Conservation (phyloP, 2,329 filamentous ascomycete species). For the Sphaceloma murrayae region DNA sequence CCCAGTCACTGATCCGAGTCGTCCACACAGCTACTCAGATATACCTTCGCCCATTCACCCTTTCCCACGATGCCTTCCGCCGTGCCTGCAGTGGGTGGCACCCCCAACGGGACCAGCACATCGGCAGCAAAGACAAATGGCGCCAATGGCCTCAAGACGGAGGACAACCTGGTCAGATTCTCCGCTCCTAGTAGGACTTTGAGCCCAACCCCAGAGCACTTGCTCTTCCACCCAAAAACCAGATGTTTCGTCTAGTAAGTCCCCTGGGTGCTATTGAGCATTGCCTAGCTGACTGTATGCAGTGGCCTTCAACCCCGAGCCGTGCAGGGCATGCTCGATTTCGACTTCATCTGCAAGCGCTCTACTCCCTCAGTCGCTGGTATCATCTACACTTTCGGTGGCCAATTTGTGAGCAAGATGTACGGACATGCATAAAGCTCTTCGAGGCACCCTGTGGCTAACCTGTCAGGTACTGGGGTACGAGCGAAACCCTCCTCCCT, state of each 20-base stretch:
- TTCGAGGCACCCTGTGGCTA: background rate
- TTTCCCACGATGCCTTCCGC: constrained; percentile 36
- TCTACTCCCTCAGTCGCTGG: constrained; percentile 90
- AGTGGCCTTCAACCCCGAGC: constrained; percentile 85
- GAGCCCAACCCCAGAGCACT: constrained; percentile 78
- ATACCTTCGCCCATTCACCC: background rate
- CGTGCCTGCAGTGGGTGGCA: constrained; percentile 24
- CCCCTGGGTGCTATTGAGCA: constrained; percentile 29
- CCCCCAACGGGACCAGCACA: constrained; percentile 22
- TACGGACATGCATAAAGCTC: constrained; percentile 25
- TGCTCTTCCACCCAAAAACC: constrained; percentile 98
- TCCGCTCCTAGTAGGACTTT: constrained; percentile 81
- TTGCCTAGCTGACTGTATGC: constrained; percentile 26
- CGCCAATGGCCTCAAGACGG: constrained; percentile 42
- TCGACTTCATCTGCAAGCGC: constrained; percentile 99
- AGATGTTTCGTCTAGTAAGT: constrained; percentile 98
- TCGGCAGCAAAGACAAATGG: constrained; percentile 24
- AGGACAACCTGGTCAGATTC: constrained; percentile 95
- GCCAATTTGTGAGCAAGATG: constrained; percentile 99
- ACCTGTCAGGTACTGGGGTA: constrained; percentile 74
- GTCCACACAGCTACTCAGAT: background rate
- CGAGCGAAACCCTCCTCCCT: constrained; percentile 94
- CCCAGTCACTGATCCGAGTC: background rate
- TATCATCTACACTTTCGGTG: constrained; percentile 99
- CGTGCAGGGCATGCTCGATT: constrained; percentile 67